Percentiles rank a stretch among this genome's conserved stretches.
phyloP scores from a whole-genome alignment of 345 rosid genomes.

The Raphanus raphanistrum region DNA sequence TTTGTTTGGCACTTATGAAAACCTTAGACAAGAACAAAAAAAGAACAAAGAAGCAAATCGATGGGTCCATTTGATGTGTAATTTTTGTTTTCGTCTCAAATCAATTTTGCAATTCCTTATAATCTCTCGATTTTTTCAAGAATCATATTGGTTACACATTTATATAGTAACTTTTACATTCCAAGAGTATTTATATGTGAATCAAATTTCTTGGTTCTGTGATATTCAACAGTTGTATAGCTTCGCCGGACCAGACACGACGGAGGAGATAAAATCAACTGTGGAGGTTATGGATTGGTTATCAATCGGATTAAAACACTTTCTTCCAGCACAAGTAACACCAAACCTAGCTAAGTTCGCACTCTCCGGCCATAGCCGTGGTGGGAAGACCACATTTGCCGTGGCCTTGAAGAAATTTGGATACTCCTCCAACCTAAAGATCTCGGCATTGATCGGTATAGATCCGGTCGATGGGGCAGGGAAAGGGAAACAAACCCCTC shows the following conservation, averaged over 20 bases:
- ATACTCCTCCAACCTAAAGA: slow-evolving; percentile 41
- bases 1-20: slow-evolving; percentile 8
- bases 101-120: neutral
- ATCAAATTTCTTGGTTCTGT: neutral
- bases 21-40: slow-evolving; percentile 33
- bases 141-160: neutral
- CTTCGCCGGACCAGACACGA: slow-evolving; percentile 69
- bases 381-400: slow-evolving; percentile 83
- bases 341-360: slow-evolving; percentile 61
- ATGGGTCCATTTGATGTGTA: slow-evolving; percentile 34
- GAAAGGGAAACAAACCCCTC: slow-evolving; percentile 69
- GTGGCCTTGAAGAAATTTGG: slow-evolving; percentile 52
- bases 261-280: slow-evolving; percentile 59
- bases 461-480: slow-evolving; percentile 86
- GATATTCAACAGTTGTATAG: slow-evolving; percentile 51
- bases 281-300: slow-evolving; percentile 64
- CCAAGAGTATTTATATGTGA: too few species aligned
- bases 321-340: slow-evolving; percentile 57
- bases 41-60: slow-evolving; percentile 8
- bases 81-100: neutral
- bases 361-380: slow-evolving; percentile 86
- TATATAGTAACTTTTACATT: neutral
- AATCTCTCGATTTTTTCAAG: neutral
- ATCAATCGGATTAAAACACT: slow-evolving; percentile 42
- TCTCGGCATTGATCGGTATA: slow-evolving; percentile 68